A percentile compares a stretch with the other conserved stretches of the same genome.
phyloP scores from a whole-genome alignment of 1,284 basidiomycete genomes.

The Pseudozyma hubeiensis region DNA sequence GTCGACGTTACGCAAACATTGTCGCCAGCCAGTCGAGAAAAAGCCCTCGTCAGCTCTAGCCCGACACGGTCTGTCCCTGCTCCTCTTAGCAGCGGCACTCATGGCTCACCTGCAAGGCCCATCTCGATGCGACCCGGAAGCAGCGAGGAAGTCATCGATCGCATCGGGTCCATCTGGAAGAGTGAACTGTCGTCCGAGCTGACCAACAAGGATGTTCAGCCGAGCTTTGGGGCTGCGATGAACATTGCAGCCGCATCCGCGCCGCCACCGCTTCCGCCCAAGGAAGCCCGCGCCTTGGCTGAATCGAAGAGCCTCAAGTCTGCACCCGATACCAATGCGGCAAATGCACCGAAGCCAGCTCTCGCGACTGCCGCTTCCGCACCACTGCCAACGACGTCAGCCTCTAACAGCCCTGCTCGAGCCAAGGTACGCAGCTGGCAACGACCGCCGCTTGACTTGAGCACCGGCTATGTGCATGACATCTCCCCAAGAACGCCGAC shows the following conservation, averaged over 20 bases:
- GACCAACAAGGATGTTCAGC: conserved; percentile 34
- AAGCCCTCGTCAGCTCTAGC: conserved; percentile 10
- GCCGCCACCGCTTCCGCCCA: conserved; percentile 55
- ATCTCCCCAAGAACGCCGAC: conserved; percentile 36
- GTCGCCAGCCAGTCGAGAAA: conserved; percentile 7
- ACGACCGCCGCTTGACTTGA: conserved; percentile 22
- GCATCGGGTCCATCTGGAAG: conserved; percentile 54
- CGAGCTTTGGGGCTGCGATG: conserved; percentile 42
- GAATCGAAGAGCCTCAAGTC: conserved; percentile 6
- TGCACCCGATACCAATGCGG: not conserved
- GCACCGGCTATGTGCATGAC: conserved; percentile 42
- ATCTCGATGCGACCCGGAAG: conserved; percentile 24
- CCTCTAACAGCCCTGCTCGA: conserved; percentile 15
- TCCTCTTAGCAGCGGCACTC: conserved; percentile 9
- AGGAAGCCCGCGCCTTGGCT: conserved; percentile 17
- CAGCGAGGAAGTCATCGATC: conserved; percentile 47
- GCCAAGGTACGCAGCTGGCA: conserved; percentile 51
- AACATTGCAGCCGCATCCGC: conserved; percentile 18
- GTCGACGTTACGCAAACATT: not conserved
- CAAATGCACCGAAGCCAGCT: not conserved
- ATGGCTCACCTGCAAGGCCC: conserved; percentile 21
- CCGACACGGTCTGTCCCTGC: conserved; percentile 11
- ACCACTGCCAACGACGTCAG: conserved; percentile 5
- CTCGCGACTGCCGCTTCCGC: not conserved
- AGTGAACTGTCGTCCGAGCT: conserved; percentile 51